These are phyloP conservation scores for Goffeauzyma gilvescens DNA, from an alignment of 768 basidiomycete species.

Conservation along the genomic window DNA sequence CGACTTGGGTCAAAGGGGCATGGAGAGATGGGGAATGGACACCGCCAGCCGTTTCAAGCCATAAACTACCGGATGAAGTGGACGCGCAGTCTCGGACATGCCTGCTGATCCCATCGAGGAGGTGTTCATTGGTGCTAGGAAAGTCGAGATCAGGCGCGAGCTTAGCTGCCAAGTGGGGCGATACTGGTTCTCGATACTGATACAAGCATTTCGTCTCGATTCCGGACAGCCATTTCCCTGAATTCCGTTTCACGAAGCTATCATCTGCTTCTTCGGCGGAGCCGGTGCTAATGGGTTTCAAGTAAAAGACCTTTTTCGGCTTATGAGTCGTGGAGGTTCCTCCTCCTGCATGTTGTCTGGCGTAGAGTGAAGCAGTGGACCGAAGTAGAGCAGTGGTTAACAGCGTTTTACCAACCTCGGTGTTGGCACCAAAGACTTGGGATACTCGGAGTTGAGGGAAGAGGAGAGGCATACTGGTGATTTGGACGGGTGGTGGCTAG, in stretches of 20 bases:
- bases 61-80: slow-evolving; percentile 40
- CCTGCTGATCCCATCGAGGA: slow-evolving; percentile 46
- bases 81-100: slow-evolving; percentile 44
- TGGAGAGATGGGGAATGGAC: slow-evolving; percentile 70
- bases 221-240: slow-evolving; percentile 12
- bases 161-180: slow-evolving; percentile 69
- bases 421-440: slow-evolving; percentile 89
- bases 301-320: slow-evolving; percentile 27
- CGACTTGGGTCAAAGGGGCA: slow-evolving; percentile 64
- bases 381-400: slow-evolving; percentile 66
- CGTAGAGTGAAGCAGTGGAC: slow-evolving; percentile 42
- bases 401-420: slow-evolving; percentile 80
- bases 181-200: slow-evolving; percentile 71
- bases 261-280: slow-evolving; percentile 63
- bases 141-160: slow-evolving; percentile 32
- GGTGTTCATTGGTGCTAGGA: slow-evolving; percentile 45
- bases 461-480: slow-evolving; percentile 49
- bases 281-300: slow-evolving; percentile 85
- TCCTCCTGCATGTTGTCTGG: background rate
- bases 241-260: slow-evolving; percentile 49
- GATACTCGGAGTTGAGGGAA: slow-evolving; percentile 70
- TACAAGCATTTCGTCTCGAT: slow-evolving; percentile 56
- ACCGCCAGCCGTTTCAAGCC: slow-evolving; percentile 88
- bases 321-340: too few species aligned
- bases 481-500: background rate